phyloP scores from a whole-genome alignment of 495 filamentous ascomycete genomes.

The Xylaria sp. region DNA sequence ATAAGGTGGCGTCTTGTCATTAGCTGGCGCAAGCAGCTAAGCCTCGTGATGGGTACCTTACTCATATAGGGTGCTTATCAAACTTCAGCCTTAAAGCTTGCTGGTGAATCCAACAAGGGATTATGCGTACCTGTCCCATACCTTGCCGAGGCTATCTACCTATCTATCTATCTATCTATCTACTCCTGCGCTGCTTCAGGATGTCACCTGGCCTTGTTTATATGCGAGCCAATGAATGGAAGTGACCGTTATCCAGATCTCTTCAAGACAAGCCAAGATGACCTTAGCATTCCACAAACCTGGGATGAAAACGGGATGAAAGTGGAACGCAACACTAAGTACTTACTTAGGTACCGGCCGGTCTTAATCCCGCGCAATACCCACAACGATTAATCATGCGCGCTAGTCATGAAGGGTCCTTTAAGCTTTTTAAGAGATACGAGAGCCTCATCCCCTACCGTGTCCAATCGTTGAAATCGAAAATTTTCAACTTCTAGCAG shows the following conservation, averaged over 20 bases:
- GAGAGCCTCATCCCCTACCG: background rate
- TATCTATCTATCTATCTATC: no score
- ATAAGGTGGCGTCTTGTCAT: constrained; percentile 18
- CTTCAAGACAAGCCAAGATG: background rate
- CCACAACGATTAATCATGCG: constrained; percentile 1
- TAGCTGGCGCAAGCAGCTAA: constrained; percentile 11
- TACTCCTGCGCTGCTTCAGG: background rate
- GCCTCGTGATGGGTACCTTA: background rate
- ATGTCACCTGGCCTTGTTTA: background rate
- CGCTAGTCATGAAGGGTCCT: background rate
- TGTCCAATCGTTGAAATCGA: background rate
- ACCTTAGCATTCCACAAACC: background rate
- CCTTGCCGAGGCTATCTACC: background rate
- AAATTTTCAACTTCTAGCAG: constrained; percentile 13
- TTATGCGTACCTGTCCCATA: no score
- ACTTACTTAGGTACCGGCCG: background rate
- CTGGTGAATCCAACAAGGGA: background rate
- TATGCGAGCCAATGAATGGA: background rate
- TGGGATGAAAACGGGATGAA: constrained; percentile 9
- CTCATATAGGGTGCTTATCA: background rate
- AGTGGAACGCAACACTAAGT: constrained; percentile 19
- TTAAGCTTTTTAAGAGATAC: background rate
- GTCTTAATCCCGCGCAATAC: background rate
- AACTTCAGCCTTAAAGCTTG: constrained; percentile 1
- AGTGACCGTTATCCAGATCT: background rate